Percentiles rank a stretch among this genome's conserved stretches.
Conservation (phyloP, 306 rosid species). For the Ammopiptanthus mongolicus region DNA sequence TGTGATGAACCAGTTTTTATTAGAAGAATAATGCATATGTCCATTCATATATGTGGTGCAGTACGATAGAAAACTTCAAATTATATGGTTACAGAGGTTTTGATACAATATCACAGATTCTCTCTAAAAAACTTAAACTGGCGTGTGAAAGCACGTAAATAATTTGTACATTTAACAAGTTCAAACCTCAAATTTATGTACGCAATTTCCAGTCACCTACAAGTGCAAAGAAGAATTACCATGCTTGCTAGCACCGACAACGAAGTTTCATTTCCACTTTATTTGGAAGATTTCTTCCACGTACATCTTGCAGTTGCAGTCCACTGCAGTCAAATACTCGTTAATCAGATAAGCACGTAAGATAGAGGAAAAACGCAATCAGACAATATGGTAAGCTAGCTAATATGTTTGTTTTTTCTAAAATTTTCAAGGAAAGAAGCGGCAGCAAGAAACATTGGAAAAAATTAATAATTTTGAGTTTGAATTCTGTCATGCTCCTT, state of each 20-base stretch:
- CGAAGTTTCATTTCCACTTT: neutral
- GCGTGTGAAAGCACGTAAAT: too few species aligned
- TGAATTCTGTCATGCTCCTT: too few species aligned
- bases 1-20: too few species aligned
- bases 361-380: neutral
- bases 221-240: neutral
- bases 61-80: too few species aligned
- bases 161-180: neutral
- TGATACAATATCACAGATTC: too few species aligned
- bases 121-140: too few species aligned
- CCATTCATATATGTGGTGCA: too few species aligned
- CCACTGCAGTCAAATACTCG: slow-evolving; percentile 21
- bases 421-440: slow-evolving; percentile 17
- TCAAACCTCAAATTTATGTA: neutral
- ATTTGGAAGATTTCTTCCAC: neutral
- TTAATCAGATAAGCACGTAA: neutral
- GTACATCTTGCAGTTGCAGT: neutral
- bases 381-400: slow-evolving; percentile 23
- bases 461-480: neutral
- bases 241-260: neutral
- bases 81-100: too few species aligned
- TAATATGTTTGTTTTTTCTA: slow-evolving; percentile 27
- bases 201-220: neutral
- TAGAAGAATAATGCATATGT: too few species aligned
- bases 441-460: neutral